These are phyloP conservation scores for Rugosomyces carneus DNA, from an alignment of 1,284 basidiomycete genomes.

Conservation along the genomic window DNA sequence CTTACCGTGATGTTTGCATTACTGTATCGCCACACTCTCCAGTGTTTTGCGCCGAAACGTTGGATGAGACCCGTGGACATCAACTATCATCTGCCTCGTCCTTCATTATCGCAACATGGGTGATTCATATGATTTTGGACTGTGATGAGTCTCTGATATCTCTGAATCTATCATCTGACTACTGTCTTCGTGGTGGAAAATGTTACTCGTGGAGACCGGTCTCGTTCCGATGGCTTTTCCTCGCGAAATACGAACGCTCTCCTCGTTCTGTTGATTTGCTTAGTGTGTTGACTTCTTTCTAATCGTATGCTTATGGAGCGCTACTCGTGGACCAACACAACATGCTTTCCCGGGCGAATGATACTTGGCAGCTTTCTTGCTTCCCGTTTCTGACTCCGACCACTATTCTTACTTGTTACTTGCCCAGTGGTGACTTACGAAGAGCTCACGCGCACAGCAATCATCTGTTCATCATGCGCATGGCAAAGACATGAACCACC, in stretches of 20 bases:
- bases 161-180: not conserved
- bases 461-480: constrained; percentile 4
- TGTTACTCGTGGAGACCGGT: not conserved
- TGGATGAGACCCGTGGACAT: no score
- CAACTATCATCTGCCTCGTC: no score
- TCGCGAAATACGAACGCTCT: not conserved
- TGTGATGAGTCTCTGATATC: no score
- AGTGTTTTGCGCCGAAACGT: no score
- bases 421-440: not conserved
- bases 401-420: not conserved
- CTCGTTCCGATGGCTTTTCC: not conserved
- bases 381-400: not conserved
- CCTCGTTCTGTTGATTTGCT: not conserved
- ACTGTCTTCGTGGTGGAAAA: not conserved
- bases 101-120: no score
- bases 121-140: no score
- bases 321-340: not conserved
- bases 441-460: not conserved
- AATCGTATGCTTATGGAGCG: constrained; percentile 1
- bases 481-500: not conserved
- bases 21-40: no score
- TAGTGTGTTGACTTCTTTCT: not conserved
- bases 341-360: not conserved
- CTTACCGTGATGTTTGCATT: no score
- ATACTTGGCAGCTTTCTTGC: not conserved